Percentiles rank a stretch among this genome's conserved stretches.
phyloP scores from a whole-genome alignment of 228 moss, liverwort and hornwort genomes.

The Sphagnum fallax region DNA sequence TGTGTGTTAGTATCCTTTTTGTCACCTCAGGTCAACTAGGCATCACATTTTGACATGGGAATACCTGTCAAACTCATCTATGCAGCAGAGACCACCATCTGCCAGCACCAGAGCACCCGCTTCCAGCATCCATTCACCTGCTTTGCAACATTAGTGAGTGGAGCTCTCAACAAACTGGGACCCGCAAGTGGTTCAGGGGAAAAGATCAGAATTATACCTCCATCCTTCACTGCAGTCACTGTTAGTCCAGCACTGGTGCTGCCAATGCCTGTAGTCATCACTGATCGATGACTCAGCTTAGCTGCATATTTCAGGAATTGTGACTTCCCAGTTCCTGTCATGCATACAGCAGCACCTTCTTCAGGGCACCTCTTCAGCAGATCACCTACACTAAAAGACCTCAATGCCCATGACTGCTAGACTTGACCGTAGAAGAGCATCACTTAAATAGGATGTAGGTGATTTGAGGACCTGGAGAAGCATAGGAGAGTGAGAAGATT shows the following conservation, averaged over 20 bases:
- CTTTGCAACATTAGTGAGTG: neutral
- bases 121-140: constrained; percentile 99
- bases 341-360: neutral
- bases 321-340: constrained; percentile 92
- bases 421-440: neutral
- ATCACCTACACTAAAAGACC: too few relatives aligned
- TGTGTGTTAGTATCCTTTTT: neutral
- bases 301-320: constrained; percentile 98
- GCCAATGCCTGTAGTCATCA: constrained; percentile 93
- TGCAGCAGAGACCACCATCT: constrained; percentile 98
- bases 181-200: neutral
- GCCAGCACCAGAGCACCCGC: constrained; percentile 96
- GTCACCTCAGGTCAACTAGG: neutral
- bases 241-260: constrained; percentile 98
- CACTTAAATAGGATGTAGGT: too few relatives aligned
- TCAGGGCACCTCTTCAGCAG: too few relatives aligned
- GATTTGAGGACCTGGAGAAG: too few relatives aligned
- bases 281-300: constrained; percentile 91
- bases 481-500: neutral
- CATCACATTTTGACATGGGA: neutral
- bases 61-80: constrained; percentile 99
- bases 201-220: constrained; percentile 32
- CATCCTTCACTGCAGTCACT: constrained; percentile 92
- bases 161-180: too few relatives aligned
- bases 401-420: neutral